Conservation (phyloP, 2,329 filamentous ascomycete species). For the Chrysosphaeria jannelii region DNA sequence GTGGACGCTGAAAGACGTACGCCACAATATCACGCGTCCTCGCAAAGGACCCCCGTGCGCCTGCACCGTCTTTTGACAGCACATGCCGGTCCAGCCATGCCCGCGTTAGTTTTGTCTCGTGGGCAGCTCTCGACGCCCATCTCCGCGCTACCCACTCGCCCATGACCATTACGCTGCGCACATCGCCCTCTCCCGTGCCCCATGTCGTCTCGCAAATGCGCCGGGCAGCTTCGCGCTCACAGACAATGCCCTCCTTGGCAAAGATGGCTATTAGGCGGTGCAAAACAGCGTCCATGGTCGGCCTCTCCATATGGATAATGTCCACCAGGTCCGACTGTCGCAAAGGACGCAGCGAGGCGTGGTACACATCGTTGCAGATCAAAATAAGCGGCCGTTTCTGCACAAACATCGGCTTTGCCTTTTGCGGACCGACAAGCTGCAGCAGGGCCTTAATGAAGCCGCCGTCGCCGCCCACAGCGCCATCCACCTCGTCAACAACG, state of each 20-base stretch:
- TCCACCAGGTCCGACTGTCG: conserved; percentile 68
- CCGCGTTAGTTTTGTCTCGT: conserved; percentile 22
- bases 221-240: conserved; percentile 67
- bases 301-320: conserved; percentile 72
- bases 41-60: conserved; percentile 37
- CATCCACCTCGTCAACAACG: conserved; percentile 88
- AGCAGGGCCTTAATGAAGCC: conserved; percentile 90
- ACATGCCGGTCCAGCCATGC: conserved; percentile 52
- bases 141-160: conserved; percentile 63
- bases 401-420: too few species aligned
- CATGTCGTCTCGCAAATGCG: conserved; percentile 59
- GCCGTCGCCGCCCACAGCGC: conserved; percentile 69
- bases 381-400: conserved; percentile 73
- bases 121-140: conserved; percentile 18
- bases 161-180: conserved; percentile 61
- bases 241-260: conserved; percentile 61
- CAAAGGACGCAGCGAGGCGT: conserved; percentile 58
- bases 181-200: conserved; percentile 45
- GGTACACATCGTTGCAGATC: conserved; percentile 94
- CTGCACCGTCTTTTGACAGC: conserved; percentile 28
- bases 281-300: conserved; percentile 62
- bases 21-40: conserved; percentile 44
- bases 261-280: conserved; percentile 58
- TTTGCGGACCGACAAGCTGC: conserved; percentile 67
- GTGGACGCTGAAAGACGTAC: conserved; percentile 38